A percentile compares a stretch with the other conserved stretches of the same genome.
Conservation (phyloP, 2,329 filamentous ascomycete genomes). For the Cladosporium austrohemisphaericum region DNA sequence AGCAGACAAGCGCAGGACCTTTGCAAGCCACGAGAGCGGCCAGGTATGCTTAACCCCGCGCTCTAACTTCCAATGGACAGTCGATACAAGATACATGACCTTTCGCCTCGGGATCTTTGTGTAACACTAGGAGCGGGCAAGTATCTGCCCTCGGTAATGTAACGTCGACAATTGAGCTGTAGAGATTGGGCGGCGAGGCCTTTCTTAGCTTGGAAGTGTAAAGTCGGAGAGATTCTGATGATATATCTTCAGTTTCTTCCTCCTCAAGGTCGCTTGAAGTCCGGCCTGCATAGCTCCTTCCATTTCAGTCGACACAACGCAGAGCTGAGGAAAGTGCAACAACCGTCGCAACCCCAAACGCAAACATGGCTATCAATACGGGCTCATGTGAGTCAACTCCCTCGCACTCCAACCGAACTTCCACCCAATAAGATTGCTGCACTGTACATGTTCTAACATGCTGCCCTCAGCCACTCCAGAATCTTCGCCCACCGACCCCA, state of each 20-base stretch:
- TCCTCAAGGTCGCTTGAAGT: no score
- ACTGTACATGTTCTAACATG: neutral
- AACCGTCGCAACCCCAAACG: no score
- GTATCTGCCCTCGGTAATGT: constrained; percentile 8
- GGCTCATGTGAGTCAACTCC: constrained; percentile 2
- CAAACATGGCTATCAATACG: neutral
- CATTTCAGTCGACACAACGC: no score
- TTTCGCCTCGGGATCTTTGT: constrained; percentile 1
- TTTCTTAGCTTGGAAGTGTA: no score
- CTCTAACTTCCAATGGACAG: neutral
- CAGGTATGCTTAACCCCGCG: constrained; percentile 7
- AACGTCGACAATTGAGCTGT: no score
- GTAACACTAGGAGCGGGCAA: neutral
- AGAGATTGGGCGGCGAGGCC: no score
- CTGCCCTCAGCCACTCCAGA: neutral
- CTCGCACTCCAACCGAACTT: neutral
- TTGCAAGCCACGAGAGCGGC: neutral
- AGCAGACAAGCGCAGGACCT: constrained; percentile 8
- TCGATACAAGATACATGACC: neutral
- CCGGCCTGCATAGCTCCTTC: no score
- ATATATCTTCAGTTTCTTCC: no score
- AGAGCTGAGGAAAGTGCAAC: no score
- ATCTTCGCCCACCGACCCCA: neutral
- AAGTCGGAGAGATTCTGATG: no score
- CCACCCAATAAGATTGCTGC: no score